Conservation (phyloP, 495 filamentous ascomycete genomes). For the Xylaria venustula region DNA sequence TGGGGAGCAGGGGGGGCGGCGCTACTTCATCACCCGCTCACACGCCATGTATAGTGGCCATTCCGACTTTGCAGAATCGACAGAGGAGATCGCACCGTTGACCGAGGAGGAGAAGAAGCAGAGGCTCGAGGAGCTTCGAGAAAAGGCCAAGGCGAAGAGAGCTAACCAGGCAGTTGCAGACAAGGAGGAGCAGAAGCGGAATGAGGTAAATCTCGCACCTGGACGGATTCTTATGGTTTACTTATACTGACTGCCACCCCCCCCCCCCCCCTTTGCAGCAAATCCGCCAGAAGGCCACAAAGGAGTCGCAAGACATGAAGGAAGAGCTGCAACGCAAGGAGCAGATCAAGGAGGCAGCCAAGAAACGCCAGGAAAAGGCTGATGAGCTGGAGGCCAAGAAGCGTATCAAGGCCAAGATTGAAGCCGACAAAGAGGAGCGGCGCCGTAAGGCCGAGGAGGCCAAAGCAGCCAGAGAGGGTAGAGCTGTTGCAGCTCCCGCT, state of each 20-base stretch:
- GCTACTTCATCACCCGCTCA: background rate
- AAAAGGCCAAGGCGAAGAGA: conserved; percentile 71
- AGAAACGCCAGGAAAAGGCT: conserved; percentile 81
- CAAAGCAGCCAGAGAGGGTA: conserved; percentile 79
- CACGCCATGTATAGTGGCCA: conserved; percentile 57
- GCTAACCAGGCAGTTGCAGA: conserved; percentile 69
- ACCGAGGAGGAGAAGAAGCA: conserved; percentile 89
- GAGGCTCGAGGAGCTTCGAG: conserved; percentile 69
- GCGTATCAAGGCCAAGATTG: conserved; percentile 86
- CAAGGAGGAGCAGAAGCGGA: conserved; percentile 80
- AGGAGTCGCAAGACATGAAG: conserved; percentile 74
- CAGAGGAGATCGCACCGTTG: conserved; percentile 83
- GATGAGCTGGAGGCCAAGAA: conserved; percentile 86
- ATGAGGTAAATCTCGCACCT: conserved; percentile 61
- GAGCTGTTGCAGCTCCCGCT: conserved; percentile 45
- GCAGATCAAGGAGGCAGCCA: conserved; percentile 81
- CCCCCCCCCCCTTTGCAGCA: too few relatives aligned
- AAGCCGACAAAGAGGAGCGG: conserved; percentile 83
- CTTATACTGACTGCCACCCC: conserved; percentile 12
- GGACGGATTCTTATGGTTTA: background rate
- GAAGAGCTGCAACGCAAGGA: conserved; percentile 85
- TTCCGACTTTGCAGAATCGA: conserved; percentile 89
- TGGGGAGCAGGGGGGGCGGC: background rate
- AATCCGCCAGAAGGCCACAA: conserved; percentile 81
- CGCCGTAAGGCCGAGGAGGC: conserved; percentile 77